Evolutionary conservation across 805 yeast species (phyloP), one percentile per base, ranked within the genome.

Genomic region (Candida railenensis): DNA sequence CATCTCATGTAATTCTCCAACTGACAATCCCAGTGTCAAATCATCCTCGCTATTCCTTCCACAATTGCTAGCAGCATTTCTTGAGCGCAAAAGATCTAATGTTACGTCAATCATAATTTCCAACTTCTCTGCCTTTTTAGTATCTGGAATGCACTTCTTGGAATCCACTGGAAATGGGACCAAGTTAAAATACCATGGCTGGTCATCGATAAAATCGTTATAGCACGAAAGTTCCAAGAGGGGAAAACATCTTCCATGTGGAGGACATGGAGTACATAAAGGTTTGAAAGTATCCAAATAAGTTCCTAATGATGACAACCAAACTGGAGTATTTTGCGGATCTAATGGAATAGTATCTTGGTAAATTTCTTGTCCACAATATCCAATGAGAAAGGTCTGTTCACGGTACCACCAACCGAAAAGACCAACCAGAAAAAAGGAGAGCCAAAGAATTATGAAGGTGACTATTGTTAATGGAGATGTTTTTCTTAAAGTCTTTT

Each of bases 251-350:
- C 79, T 71, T 0, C 91, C 94, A 65, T 91, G 83, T 3, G 74
- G 77, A 1, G 98, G 97, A 60, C 98, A 92, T 21, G 78, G 78
- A 3, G 78, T 66, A 67, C 99, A 92, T 0, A 53, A 39, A 2
- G 96, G 95, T 42, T 76, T 75, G 42, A 76, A 60, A 0, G 58
- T 47, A 42, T 77, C 78, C 47, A 86, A 62, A 47, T 69, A 65
- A 0, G 63, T 55, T 36, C 85, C 87, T 16, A 20, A 16, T 8
- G 74, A 33, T 8, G 54, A 42, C 3, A 62, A 53, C 22, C 80
- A 48, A 40, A 62, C 56, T 0, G 63, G 56, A 25, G 66, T 65
- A 3, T 61, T 54, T 4, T 61, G 56, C 2, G 55, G 52, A 21
- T 58, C 45, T 12, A 52, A 41, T 1, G 71, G 68, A 42, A 78